phyloP scores from a whole-genome alignment of 768 basidiomycete species.

The Roridomyces roridus region DNA sequence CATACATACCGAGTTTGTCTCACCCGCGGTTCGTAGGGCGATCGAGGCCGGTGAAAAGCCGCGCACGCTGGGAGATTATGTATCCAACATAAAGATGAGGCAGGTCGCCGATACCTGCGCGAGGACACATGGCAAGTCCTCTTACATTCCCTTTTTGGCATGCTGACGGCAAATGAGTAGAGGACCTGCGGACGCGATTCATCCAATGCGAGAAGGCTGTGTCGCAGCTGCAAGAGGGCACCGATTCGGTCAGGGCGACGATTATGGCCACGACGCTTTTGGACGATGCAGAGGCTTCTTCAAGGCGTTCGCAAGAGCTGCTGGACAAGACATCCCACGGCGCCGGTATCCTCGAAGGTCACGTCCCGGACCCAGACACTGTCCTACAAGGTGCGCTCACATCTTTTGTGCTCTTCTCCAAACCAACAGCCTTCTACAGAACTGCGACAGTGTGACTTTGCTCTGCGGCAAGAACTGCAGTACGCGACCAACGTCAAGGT shows the following conservation, averaged over 20 bases:
- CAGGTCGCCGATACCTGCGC: slow-evolving; percentile 77
- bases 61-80: slow-evolving; percentile 81
- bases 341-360: slow-evolving; percentile 62
- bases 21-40: slow-evolving; percentile 65
- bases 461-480: slow-evolving; percentile 66
- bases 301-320: slow-evolving; percentile 63
- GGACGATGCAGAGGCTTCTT: slow-evolving; percentile 64
- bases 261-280: slow-evolving; percentile 55
- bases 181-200: slow-evolving; percentile 64
- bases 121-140: slow-evolving; percentile 66
- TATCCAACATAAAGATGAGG: slow-evolving; percentile 78
- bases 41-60: slow-evolving; percentile 74
- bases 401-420: not conserved
- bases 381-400: slow-evolving; percentile 55
- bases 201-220: slow-evolving; percentile 60
- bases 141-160: not conserved
- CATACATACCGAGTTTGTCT: slow-evolving; percentile 81
- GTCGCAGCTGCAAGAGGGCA: slow-evolving; percentile 58
- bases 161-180: slow-evolving; percentile 40
- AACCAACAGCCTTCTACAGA: slow-evolving; percentile 44
- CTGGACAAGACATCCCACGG: slow-evolving; percentile 61
- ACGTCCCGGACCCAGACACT: slow-evolving; percentile 54
- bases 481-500: slow-evolving; percentile 64
- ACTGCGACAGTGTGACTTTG: slow-evolving; percentile 65
- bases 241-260: slow-evolving; percentile 60